Percentiles rank a stretch among this genome's conserved stretches.
These are phyloP conservation scores for Fraxinus dipetala DNA, from an alignment of 305 asterid species.

Conservation along the genomic window DNA sequence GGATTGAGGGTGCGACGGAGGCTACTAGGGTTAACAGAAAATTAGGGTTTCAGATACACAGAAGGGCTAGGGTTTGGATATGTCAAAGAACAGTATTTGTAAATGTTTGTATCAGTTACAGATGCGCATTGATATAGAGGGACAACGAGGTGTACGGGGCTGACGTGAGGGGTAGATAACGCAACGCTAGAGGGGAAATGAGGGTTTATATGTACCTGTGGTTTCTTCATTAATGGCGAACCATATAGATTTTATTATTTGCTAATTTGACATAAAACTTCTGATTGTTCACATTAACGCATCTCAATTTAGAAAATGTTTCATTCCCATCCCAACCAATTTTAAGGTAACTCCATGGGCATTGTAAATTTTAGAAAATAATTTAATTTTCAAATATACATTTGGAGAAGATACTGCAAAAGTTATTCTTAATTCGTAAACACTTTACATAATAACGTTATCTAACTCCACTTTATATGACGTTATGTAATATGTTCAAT, in stretches of 20 bases:
- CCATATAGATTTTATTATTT: constrained; percentile 14
- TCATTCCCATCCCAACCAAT: neutral
- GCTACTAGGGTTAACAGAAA: constrained; percentile 5
- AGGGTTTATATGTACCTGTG: neutral
- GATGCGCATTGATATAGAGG: neutral
- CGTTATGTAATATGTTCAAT: too few relatives aligned
- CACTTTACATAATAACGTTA: too few relatives aligned
- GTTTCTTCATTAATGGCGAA: constrained; percentile 12
- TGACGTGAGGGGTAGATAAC: constrained; percentile 3
- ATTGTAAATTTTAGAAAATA: neutral
- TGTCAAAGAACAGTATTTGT: constrained; percentile 2
- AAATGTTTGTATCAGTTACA: constrained; percentile 3
- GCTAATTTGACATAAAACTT: neutral
- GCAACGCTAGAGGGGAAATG: neutral
- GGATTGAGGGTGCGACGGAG: constrained; percentile 18
- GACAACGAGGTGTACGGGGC: neutral
- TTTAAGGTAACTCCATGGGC: neutral
- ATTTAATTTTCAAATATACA: neutral
- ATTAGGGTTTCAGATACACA: constrained; percentile 29
- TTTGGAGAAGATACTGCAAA: neutral
- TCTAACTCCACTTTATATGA: too few relatives aligned
- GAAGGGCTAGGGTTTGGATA: constrained; percentile 24
- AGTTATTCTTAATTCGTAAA: neutral
- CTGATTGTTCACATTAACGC: neutral
- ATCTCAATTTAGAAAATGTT: neutral